phyloP scores from a whole-genome alignment of 192 early-diverging fungal genomes.

The Coemansia sp. region DNA sequence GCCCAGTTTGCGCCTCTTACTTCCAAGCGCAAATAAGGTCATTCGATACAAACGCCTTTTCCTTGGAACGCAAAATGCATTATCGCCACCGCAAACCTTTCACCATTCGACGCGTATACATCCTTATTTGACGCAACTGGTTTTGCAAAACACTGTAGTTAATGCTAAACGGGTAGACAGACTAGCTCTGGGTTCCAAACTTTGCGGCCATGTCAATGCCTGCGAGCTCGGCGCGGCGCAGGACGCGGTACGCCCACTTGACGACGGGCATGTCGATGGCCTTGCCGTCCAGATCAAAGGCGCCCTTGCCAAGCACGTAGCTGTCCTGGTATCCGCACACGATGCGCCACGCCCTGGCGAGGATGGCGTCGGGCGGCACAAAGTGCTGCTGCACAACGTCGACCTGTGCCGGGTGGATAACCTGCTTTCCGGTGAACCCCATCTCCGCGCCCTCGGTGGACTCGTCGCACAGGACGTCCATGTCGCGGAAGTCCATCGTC shows the following conservation, averaged over 20 bases:
- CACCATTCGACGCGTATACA: too few species aligned
- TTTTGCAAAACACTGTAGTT: too few species aligned
- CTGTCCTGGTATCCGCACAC: constrained; percentile 68
- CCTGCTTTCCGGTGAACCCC: constrained; percentile 97
- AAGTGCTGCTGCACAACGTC: constrained; percentile 79
- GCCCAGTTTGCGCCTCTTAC: too few species aligned
- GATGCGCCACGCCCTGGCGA: constrained; percentile 69
- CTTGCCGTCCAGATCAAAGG: constrained; percentile 90
- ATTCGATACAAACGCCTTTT: too few species aligned
- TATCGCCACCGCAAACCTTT: too few species aligned
- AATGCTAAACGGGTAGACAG: too few species aligned
- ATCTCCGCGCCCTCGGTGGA: constrained; percentile 81
- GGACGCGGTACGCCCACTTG: constrained; percentile 82
- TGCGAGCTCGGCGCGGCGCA: constrained; percentile 65
- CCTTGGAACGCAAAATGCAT: too few species aligned
- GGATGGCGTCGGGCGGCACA: constrained; percentile 66
- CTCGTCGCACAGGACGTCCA: constrained; percentile 71
- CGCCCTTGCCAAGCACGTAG: constrained; percentile 75
- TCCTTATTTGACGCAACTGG: too few species aligned
- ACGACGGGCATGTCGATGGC: constrained; percentile 90
- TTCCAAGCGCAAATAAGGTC: too few species aligned
- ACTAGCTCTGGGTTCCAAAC: too few species aligned
- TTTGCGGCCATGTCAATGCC: constrained; percentile 18
- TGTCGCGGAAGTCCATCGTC: constrained; percentile 83
- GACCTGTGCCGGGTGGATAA: constrained; percentile 89